phyloP scores from a whole-genome alignment of 78 protist genomes.

The Protostelium mycophagum region DNA sequence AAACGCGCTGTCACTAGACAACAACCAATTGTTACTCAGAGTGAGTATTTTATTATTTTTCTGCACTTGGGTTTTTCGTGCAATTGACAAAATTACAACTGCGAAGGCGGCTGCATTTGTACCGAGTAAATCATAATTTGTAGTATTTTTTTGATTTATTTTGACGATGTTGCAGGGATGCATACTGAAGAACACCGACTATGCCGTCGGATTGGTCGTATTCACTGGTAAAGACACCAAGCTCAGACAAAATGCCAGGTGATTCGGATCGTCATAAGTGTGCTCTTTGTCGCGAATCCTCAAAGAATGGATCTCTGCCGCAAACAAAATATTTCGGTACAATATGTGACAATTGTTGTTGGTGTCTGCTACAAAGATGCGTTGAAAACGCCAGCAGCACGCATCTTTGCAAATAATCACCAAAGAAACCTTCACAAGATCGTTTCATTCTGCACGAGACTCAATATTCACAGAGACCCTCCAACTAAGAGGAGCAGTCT shows the following conservation, averaged over 20 bases:
- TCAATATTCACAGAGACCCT: slow-evolving; percentile 9
- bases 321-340: too few species aligned
- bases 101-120: neutral
- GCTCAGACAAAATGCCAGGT: slow-evolving; percentile 52
- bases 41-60: neutral
- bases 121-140: neutral
- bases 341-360: too few species aligned
- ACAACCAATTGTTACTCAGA: slow-evolving; percentile 24
- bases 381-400: too few species aligned
- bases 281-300: too few species aligned
- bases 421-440: too few species aligned
- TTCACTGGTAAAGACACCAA: slow-evolving; percentile 86
- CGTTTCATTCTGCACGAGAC: neutral
- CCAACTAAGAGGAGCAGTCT: slow-evolving; percentile 25
- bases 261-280: too few species aligned
- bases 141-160: slow-evolving; percentile 18
- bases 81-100: neutral
- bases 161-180: slow-evolving; percentile 27
- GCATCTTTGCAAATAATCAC: too few species aligned
- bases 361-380: too few species aligned
- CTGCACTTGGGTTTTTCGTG: neutral
- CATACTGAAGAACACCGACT: slow-evolving; percentile 33
- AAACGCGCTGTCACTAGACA: slow-evolving; percentile 19
- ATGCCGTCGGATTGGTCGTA: slow-evolving; percentile 54
- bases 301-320: too few species aligned